These are phyloP conservation scores for Spongospora subterranea DNA, from an alignment of 208 protist genomes.

Conservation along the genomic window DNA sequence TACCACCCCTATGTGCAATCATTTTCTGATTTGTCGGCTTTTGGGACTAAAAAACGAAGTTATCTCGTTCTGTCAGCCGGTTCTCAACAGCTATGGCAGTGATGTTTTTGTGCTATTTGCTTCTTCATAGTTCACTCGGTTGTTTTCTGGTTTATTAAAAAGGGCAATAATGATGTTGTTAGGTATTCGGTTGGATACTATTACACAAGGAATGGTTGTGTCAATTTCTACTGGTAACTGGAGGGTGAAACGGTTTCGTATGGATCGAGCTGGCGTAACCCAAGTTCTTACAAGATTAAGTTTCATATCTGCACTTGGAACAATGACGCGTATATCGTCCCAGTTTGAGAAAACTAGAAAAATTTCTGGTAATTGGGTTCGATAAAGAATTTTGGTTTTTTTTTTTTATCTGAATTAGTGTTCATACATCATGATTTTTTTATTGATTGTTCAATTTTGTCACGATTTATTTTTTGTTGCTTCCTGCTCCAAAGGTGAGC, in stretches of 20 bases:
- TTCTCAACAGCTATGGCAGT: no score
- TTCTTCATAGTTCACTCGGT: no score
- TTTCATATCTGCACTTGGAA: conserved; percentile 96
- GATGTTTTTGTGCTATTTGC: no score
- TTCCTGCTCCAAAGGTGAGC: no score
- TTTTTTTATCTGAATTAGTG: neutral
- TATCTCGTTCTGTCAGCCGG: no score
- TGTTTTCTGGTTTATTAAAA: neutral
- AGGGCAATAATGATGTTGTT: neutral
- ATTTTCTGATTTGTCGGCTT: no score
- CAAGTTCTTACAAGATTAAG: conserved; percentile 96
- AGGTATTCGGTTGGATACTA: conserved; percentile 88
- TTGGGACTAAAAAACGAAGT: no score
- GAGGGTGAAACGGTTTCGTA: conserved; percentile 94
- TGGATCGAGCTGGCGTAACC: conserved; percentile 89
- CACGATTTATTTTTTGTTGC: no score
- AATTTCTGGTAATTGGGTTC: conserved; percentile 86
- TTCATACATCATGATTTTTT: no score
- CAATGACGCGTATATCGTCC: conserved; percentile 98
- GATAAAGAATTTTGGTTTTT: conserved; percentile 30
- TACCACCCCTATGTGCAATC: no score
- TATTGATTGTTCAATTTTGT: no score
- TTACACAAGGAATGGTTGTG: conserved; percentile 93
- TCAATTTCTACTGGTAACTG: conserved; percentile 96
- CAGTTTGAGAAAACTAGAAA: conserved; percentile 99